A percentile compares a stretch with the other conserved stretches of the same genome.
Conservation (phyloP, 1,139 yeast species). For the Hemisphaericaspora subhashii region DNA sequence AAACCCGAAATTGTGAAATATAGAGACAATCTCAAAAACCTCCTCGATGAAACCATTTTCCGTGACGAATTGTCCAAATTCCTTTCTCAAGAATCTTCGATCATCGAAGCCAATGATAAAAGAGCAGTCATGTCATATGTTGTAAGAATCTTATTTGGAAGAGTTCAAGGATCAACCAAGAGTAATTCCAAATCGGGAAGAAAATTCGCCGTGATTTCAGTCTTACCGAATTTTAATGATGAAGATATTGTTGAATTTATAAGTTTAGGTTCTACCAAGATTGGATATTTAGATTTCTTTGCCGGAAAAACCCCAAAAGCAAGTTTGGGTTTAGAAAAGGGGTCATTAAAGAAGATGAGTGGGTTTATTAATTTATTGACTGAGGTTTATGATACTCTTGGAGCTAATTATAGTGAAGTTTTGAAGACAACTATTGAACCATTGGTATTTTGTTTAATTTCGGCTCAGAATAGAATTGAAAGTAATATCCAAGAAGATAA, state of each 20-base stretch:
- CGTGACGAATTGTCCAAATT: slow-evolving; percentile 80
- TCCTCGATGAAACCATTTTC: slow-evolving; percentile 80
- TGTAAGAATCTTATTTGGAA: slow-evolving; percentile 79
- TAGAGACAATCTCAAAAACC: slow-evolving; percentile 67
- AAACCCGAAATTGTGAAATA: slow-evolving; percentile 62
- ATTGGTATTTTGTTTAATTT: slow-evolving; percentile 55
- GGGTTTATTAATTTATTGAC: slow-evolving; percentile 74
- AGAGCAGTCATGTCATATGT: slow-evolving; percentile 66
- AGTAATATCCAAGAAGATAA: slow-evolving; percentile 17
- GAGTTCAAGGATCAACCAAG: slow-evolving; percentile 61
- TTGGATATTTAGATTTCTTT: slow-evolving; percentile 43
- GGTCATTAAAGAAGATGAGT: slow-evolving; percentile 49
- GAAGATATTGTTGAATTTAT: slow-evolving; percentile 60
- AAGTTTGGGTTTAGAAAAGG: slow-evolving; percentile 30
- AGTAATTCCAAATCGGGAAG: slow-evolving; percentile 73
- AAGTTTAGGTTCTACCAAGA: slow-evolving; percentile 57
- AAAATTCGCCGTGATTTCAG: slow-evolving; percentile 72
- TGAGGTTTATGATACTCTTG: slow-evolving; percentile 64
- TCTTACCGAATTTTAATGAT: slow-evolving; percentile 63
- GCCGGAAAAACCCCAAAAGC: slow-evolving; percentile 12
- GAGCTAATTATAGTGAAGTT: slow-evolving; percentile 60
- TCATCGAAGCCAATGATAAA: slow-evolving; percentile 61
- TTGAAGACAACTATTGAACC: slow-evolving; percentile 59
- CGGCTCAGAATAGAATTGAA: slow-evolving; percentile 51
- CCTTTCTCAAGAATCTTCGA: slow-evolving; percentile 50